A percentile compares a stretch with the other conserved stretches of the same genome.
phyloP scores from a whole-genome alignment of 208 protist species.

The Acanthamoeba sp. region DNA sequence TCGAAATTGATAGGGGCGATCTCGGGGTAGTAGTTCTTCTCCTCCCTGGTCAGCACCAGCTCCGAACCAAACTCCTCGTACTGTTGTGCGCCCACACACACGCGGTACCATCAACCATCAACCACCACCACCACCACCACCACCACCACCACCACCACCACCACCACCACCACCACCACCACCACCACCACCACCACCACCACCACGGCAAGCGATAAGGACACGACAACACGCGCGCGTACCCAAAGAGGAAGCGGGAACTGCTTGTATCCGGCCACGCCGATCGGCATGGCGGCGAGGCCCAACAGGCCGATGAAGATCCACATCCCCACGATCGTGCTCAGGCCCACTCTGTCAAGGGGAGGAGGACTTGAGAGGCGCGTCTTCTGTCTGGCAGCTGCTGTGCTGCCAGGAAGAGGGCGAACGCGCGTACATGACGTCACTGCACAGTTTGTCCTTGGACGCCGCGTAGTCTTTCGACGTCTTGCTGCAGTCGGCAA shows the following conservation, averaged over 20 bases:
- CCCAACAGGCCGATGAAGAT: conserved; percentile 53
- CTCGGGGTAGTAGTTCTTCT: conserved; percentile 60
- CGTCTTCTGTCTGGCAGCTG: no score
- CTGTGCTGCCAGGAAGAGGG: no score
- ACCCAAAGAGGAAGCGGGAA: conserved; percentile 41
- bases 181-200: neutral
- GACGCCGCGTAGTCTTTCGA: conserved; percentile 28
- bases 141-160: neutral
- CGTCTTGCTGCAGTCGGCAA: neutral
- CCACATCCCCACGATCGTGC: conserved; percentile 58
- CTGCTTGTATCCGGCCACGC: conserved; percentile 33
- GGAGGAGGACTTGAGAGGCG: no score
- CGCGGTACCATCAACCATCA: neutral
- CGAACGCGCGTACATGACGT: neutral
- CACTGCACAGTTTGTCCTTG: conserved; percentile 46
- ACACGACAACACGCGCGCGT: neutral
- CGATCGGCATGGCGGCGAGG: conserved; percentile 41
- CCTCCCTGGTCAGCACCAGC: conserved; percentile 57
- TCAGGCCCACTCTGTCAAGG: conserved; percentile 64
- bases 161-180: no score
- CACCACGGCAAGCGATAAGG: neutral
- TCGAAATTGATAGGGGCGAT: conserved; percentile 34
- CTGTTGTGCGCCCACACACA: neutral
- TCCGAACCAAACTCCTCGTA: conserved; percentile 67
- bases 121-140: no score